Evolutionary conservation across 139 green algal species (phyloP).

Genomic region (Asterochloris erici): DNA sequence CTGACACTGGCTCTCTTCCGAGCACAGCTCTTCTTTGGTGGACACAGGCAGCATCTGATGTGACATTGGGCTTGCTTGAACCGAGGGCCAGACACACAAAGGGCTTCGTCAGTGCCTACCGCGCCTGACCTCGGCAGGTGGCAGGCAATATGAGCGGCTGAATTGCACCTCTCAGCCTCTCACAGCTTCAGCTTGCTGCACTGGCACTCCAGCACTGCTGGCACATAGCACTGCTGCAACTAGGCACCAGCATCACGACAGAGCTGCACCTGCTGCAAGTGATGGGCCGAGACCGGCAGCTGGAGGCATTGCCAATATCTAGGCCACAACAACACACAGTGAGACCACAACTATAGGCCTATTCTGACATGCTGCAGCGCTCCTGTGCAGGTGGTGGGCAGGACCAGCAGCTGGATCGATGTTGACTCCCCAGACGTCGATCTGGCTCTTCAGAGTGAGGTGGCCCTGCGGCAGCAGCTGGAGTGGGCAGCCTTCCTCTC

Average conservation of each 20-base stretch:
- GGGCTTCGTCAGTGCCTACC: too few relatives aligned
- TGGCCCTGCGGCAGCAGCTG: slow-evolving; percentile 78
- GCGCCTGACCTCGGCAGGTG: too few relatives aligned
- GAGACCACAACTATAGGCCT: too few relatives aligned
- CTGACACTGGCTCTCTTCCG: too few relatives aligned
- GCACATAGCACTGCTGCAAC: neutral
- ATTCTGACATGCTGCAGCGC: neutral
- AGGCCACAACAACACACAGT: neutral
- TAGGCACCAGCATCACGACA: neutral
- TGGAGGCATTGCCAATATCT: neutral
- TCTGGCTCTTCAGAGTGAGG: slow-evolving; percentile 43
- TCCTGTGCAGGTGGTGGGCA: slow-evolving; percentile 69
- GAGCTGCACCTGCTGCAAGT: neutral
- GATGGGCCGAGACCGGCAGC: neutral
- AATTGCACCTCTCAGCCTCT: too few relatives aligned
- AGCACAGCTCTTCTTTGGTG: too few relatives aligned
- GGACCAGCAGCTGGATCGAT: slow-evolving; percentile 76
- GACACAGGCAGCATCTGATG: too few relatives aligned
- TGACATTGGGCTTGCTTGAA: too few relatives aligned
- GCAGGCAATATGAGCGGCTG: too few relatives aligned
- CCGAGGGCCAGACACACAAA: too few relatives aligned
- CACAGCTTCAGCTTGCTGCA: neutral
- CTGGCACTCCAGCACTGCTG: neutral
- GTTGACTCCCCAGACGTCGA: slow-evolving; percentile 39
- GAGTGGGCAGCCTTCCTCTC: slow-evolving; percentile 89